Evolutionary conservation across 148 eudicot genomes (phyloP).

Genomic region (Rhododendron molle): DNA sequence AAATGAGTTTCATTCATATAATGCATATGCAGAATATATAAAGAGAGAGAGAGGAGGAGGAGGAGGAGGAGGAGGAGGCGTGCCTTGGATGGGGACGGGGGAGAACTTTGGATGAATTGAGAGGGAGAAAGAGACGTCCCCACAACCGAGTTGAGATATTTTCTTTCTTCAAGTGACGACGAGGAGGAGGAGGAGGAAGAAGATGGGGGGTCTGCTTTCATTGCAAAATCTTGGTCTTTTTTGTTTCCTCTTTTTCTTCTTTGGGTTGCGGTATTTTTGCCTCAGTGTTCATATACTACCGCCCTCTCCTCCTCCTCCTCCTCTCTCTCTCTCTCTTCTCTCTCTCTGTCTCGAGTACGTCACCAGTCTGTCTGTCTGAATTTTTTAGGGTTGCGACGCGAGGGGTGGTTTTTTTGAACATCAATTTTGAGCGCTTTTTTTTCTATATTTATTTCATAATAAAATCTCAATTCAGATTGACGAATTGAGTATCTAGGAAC

Average conservation of each 20-base stretch:
- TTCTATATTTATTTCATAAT: too few relatives aligned
- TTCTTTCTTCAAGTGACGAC: neutral
- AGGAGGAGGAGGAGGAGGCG: neutral
- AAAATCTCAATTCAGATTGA: too few relatives aligned
- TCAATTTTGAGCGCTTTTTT: neutral
- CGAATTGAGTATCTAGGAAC: too few relatives aligned
- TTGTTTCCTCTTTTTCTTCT: neutral
- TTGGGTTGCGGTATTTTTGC: neutral
- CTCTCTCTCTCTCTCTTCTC: neutral
- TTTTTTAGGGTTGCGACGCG: neutral
- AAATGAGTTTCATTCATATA: neutral
- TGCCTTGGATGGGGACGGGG: conserved; percentile 24
- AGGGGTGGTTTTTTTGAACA: neutral
- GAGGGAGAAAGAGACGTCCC: neutral
- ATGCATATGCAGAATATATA: neutral
- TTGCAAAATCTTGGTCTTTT: neutral
- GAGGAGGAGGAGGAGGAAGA: too few relatives aligned
- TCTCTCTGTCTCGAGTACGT: neutral
- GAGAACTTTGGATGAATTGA: conserved; percentile 26
- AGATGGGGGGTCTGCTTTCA: neutral
- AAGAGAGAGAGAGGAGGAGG: neutral
- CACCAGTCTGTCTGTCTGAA: neutral
- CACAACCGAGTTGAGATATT: neutral
- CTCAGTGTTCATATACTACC: neutral
- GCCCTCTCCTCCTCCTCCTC: neutral